Evolutionary conservation across 2,329 filamentous ascomycete genomes (phyloP).

Genomic region (Sporothrix pallida): DNA sequence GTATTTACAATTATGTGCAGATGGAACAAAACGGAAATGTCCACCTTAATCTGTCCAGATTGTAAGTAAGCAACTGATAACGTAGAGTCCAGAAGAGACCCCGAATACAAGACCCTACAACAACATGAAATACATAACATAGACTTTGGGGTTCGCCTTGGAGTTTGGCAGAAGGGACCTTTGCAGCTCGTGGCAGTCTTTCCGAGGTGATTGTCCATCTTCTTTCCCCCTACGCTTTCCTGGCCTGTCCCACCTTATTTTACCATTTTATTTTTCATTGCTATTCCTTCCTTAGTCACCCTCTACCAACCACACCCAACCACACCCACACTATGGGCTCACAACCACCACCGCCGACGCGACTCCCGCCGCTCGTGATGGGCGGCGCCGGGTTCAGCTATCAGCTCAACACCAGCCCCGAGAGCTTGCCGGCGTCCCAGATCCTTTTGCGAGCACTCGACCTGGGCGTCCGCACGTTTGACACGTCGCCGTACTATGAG

Average conservation of each 20-base stretch:
- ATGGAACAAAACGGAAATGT: background rate
- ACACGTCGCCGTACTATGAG: constrained; percentile 61
- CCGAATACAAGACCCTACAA: background rate
- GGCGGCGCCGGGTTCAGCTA: constrained; percentile 57
- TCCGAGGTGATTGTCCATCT: background rate
- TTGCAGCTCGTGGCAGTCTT: background rate
- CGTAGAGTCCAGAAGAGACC: background rate
- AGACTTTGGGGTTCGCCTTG: background rate
- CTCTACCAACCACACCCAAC: background rate
- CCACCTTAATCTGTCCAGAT: background rate
- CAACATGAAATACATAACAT: background rate
- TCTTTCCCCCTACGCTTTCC: background rate
- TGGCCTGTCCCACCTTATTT: background rate
- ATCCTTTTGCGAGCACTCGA: constrained; percentile 55
- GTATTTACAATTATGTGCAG: background rate
- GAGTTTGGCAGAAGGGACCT: background rate
- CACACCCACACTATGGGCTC: background rate
- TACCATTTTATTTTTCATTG: background rate
- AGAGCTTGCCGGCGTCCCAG: constrained; percentile 48
- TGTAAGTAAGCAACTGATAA: background rate
- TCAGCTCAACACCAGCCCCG: constrained; percentile 56
- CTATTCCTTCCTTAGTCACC: no score
- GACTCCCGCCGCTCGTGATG: constrained; percentile 46
- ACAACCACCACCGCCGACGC: background rate
- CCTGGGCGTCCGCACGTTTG: constrained; percentile 57